phyloP scores from a whole-genome alignment of 768 basidiomycete species.

The Rhizopogon roseolus region DNA sequence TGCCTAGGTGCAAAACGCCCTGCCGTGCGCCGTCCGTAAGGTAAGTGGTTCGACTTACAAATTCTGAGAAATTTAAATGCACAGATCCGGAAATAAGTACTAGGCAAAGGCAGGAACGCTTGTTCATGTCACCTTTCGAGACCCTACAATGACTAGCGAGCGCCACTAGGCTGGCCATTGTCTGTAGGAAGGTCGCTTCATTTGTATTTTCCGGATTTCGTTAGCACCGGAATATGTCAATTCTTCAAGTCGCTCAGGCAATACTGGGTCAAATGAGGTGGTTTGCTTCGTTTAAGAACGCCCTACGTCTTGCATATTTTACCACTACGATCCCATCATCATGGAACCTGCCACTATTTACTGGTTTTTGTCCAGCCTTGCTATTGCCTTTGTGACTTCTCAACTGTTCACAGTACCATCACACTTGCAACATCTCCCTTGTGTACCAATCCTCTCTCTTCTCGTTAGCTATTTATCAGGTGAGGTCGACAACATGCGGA shows the following conservation, averaged over 20 bases:
- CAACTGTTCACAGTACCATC: slow-evolving; percentile 16
- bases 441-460: slow-evolving; percentile 26
- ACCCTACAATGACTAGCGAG: background rate
- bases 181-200: background rate
- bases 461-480: slow-evolving; percentile 30
- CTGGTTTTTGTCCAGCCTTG: background rate
- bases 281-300: background rate
- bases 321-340: background rate
- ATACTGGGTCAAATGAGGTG: background rate
- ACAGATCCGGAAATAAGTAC: no score
- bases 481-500: slow-evolving; percentile 31
- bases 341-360: background rate
- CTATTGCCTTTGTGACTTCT: background rate
- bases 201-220: background rate
- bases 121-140: background rate
- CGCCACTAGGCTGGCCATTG: background rate
- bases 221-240: background rate
- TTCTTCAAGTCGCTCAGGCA: no score
- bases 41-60: no score
- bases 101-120: background rate
- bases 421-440: slow-evolving; percentile 30
- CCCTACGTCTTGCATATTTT: background rate
- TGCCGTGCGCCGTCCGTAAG: no score
- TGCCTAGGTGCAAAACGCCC: no score
- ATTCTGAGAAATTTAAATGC: no score